Percentiles rank a stretch among this genome's conserved stretches.
Evolutionary conservation across 805 yeast genomes (phyloP).

Genomic region (Zygoascus bituminiphila): DNA sequence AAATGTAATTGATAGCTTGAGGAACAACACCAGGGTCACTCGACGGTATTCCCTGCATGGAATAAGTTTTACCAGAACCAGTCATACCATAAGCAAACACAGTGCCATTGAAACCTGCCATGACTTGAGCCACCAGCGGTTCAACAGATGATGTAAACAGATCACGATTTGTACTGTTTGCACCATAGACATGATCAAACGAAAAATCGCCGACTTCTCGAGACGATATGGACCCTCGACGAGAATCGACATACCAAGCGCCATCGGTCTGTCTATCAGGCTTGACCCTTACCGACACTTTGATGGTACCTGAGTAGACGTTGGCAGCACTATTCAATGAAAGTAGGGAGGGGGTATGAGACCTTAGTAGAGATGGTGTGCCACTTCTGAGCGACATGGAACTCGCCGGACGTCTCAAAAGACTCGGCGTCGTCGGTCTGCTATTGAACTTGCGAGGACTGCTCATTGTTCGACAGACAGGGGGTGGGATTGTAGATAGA

Average conservation of each 20-base stretch:
- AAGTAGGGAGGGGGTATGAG: conserved; percentile 20
- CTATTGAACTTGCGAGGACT: not conserved
- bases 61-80: conserved; percentile 83
- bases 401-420: conserved; percentile 21
- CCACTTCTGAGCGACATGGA: conserved; percentile 21
- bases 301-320: conserved; percentile 57
- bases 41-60: conserved; percentile 61
- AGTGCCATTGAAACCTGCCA: conserved; percentile 47
- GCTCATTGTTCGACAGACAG: no score
- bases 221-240: conserved; percentile 35
- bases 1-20: conserved; percentile 54
- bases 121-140: conserved; percentile 45
- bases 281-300: conserved; percentile 70
- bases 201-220: conserved; percentile 54
- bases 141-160: conserved; percentile 54
- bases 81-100: conserved; percentile 89
- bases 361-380: conserved; percentile 15
- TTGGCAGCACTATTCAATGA: conserved; percentile 1
- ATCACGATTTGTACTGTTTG: conserved; percentile 40
- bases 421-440: conserved; percentile 22
- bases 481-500: no score
- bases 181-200: conserved; percentile 74
- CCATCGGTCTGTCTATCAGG: conserved; percentile 35
- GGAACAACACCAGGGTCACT: conserved; percentile 64
- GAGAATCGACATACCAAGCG: conserved; percentile 41